These are phyloP conservation scores for Earliella scabrosa DNA, from an alignment of 1,284 basidiomycete species.

Conservation along the genomic window DNA sequence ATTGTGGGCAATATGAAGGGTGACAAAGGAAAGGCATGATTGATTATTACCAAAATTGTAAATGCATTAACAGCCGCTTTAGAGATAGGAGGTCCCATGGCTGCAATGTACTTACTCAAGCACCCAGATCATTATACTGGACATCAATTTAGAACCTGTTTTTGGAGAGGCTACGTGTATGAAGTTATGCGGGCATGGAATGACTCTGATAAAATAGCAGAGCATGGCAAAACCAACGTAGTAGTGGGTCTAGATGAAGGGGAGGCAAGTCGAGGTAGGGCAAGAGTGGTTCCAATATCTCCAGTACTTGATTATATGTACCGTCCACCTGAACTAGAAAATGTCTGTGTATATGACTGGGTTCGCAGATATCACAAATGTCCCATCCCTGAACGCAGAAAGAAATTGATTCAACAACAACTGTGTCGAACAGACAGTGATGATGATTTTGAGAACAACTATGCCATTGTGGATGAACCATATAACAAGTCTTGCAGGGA, in stretches of 20 bases:
- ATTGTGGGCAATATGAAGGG: background rate
- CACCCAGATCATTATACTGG: slow-evolving; percentile 39
- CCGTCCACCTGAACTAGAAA: background rate
- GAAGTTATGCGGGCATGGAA: slow-evolving; percentile 3
- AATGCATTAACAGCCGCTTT: slow-evolving; percentile 33
- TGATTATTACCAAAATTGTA: slow-evolving; percentile 22
- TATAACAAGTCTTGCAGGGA: too few relatives aligned
- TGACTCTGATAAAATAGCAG: background rate
- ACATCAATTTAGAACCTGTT: slow-evolving; percentile 31
- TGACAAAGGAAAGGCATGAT: background rate
- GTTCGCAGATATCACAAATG: background rate
- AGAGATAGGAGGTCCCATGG: slow-evolving; percentile 40
- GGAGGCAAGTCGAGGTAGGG: background rate
- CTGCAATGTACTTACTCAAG: slow-evolving; percentile 32
- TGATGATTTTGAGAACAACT: background rate
- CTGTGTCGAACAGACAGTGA: background rate
- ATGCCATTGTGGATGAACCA: too few relatives aligned
- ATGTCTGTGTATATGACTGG: background rate
- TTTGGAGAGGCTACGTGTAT: slow-evolving; percentile 32
- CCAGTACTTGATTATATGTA: background rate
- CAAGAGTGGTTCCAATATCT: background rate
- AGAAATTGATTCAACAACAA: background rate
- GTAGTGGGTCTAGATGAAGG: background rate
- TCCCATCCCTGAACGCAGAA: background rate
- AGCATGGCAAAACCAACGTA: background rate